Conservation (phyloP, 805 yeast genomes). For the Myxozyma neglecta region DNA sequence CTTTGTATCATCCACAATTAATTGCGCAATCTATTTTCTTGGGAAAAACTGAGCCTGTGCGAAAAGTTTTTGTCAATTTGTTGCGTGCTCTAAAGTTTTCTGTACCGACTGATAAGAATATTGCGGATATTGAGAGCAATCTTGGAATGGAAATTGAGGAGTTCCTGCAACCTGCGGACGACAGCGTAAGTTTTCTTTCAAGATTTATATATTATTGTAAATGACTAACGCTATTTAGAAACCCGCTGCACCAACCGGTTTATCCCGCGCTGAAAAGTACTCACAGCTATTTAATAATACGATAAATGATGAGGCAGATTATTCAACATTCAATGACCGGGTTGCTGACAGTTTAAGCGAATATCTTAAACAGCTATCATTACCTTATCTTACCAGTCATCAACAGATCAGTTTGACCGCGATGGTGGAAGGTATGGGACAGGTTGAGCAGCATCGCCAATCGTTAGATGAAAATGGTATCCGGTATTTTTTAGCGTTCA, state of each 20-base stretch:
- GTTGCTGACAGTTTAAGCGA: conserved; percentile 55
- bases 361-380: conserved; percentile 59
- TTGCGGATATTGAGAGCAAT: conserved; percentile 38
- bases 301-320: conserved; percentile 8
- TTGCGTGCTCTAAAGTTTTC: conserved; percentile 54
- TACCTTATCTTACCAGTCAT: conserved; percentile 85
- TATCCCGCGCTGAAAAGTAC: conserved; percentile 19
- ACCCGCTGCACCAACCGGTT: neutral
- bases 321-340: conserved; percentile 43
- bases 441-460: conserved; percentile 48
- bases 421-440: conserved; percentile 62
- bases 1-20: conserved; percentile 87
- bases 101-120: conserved; percentile 46
- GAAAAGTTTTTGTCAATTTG: conserved; percentile 56
- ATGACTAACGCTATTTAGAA: neutral
- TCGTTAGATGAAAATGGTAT: conserved; percentile 65
- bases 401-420: conserved; percentile 82
- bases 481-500: conserved; percentile 48
- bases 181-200: neutral
- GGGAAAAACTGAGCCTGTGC: conserved; percentile 56
- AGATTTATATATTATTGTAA: too few species aligned
- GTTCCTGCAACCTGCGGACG: conserved; percentile 32
- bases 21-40: conserved; percentile 71
- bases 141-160: conserved; percentile 40
- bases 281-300: conserved; percentile 14